Conservation (phyloP, 345 rosid genomes). For the Psidium guajava region DNA sequence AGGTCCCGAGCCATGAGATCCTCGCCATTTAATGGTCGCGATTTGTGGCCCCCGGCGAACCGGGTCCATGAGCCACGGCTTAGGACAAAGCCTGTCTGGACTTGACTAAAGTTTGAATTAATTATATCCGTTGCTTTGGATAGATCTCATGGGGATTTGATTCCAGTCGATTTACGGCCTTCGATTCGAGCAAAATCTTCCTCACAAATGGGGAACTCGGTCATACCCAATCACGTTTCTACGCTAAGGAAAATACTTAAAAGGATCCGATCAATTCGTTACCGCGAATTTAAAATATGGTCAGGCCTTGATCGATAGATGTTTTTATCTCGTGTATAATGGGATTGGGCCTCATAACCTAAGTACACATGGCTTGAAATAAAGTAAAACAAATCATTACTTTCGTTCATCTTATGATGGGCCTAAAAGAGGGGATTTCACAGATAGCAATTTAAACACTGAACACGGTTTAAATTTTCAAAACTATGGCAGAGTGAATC, state of each 20-base stretch:
- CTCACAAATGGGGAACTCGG: fast-evolving
- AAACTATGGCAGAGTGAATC: not conserved
- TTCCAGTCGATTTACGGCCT: not conserved
- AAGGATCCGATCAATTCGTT: not conserved
- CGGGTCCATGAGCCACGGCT: no score
- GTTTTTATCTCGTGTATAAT: not conserved
- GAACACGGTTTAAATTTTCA: not conserved
- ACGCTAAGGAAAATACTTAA: not conserved
- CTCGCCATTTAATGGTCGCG: not conserved
- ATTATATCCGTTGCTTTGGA: not conserved
- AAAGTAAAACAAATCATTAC: no score
- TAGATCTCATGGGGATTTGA: not conserved
- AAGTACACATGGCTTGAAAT: not conserved
- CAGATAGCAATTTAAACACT: not conserved
- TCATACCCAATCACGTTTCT: fast-evolving
- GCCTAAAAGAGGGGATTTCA: no score
- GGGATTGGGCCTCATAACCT: not conserved
- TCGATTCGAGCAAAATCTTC: not conserved
- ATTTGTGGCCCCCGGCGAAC: not conserved
- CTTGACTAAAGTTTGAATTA: not conserved
- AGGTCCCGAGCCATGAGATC: no score
- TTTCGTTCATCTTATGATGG: no score
- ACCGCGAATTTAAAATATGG: not conserved
- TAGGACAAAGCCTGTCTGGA: not conserved
- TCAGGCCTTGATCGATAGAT: fast-evolving